phyloP scores from a whole-genome alignment of 306 rosid genomes.

The Rosa multiflora region DNA sequence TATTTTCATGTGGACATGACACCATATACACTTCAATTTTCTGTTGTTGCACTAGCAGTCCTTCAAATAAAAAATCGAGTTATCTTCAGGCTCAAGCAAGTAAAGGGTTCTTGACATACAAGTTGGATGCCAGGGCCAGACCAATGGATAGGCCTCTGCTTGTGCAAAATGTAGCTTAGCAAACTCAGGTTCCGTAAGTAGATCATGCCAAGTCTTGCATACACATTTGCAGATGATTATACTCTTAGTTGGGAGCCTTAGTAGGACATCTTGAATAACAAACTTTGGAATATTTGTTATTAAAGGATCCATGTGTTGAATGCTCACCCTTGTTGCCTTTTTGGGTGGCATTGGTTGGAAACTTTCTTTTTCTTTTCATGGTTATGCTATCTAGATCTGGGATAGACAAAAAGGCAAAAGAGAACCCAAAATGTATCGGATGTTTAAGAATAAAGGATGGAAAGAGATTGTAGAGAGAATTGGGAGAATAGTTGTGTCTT shows the following conservation, averaged over 20 bases:
- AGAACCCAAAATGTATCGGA: neutral
- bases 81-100: slow-evolving; percentile 21
- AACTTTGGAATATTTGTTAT: slow-evolving; percentile 5
- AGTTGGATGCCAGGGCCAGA: slow-evolving; percentile 8
- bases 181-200: slow-evolving; percentile 33
- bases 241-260: slow-evolving; percentile 19
- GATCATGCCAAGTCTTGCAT: slow-evolving; percentile 16
- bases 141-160: neutral
- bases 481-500: too few relatives aligned
- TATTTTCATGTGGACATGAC: neutral
- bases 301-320: neutral
- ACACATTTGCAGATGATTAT: slow-evolving; percentile 30
- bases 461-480: too few relatives aligned
- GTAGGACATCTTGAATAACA: neutral
- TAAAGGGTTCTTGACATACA: slow-evolving; percentile 4
- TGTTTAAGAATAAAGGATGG: too few relatives aligned
- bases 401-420: neutral
- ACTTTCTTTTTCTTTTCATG: neutral
- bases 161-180: slow-evolving; percentile 9
- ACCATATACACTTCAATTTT: neutral
- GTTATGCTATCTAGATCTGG: neutral
- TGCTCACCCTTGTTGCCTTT: neutral
- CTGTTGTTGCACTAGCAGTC: neutral
- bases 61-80: neutral
- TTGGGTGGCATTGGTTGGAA: neutral